Base-by-base conservation (phyloP, 495 filamentous ascomycete genomes). In the Wilcoxina mikolae region DNA sequence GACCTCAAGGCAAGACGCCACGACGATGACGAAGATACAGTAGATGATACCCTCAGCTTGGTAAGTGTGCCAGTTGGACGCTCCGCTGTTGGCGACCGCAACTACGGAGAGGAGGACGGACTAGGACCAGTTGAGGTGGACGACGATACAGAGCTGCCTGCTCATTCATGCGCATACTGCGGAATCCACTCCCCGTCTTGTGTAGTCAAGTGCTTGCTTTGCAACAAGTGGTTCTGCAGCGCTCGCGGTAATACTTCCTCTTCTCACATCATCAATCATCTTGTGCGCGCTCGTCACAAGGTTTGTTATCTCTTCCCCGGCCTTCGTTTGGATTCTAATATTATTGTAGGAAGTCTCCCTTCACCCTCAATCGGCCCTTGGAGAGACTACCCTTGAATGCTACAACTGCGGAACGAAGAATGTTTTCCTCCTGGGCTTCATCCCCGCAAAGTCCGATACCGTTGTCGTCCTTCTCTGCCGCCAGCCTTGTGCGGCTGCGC, bases 351-450 rank as follows among this genome's bases (percentile, higher is more conserved):
- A 99, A 73, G 91, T 99, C 18, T 91, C 95, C 62, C 78, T 99
- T 29, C 91, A 99, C 68, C 88, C 93, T 1, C 79, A 78, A 60
- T 96, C 93, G 12, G 83, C 88, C n/a, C 82, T 99, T 26, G 91
- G 91, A 43, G 91, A 99, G 68, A 99, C 91, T 3, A 85, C 91
- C 45, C 76, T 99, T 46, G 91, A 99, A 73, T 99, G 91, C 72
- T 99, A 99, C 74, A 99, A 95, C 67, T 99, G 91, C 69, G 91
- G 93, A 46, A 95, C 87, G 0, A 99, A 96, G 69, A 99, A 99
- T 70, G 91, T 95, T 48, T 99, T 99, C 63, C 78, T 96, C n/a
- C 83, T 99, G 11, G 91, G 91, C 24, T 99, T 99, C 67, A 99
- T 99, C 59, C 91, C 91, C n/a, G 91, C 91, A 12, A 96, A 96